Percentiles rank a stretch among this genome's conserved stretches.
Evolutionary conservation across 805 yeast genomes (phyloP).

Genomic region (Suhomyces vadensis): DNA sequence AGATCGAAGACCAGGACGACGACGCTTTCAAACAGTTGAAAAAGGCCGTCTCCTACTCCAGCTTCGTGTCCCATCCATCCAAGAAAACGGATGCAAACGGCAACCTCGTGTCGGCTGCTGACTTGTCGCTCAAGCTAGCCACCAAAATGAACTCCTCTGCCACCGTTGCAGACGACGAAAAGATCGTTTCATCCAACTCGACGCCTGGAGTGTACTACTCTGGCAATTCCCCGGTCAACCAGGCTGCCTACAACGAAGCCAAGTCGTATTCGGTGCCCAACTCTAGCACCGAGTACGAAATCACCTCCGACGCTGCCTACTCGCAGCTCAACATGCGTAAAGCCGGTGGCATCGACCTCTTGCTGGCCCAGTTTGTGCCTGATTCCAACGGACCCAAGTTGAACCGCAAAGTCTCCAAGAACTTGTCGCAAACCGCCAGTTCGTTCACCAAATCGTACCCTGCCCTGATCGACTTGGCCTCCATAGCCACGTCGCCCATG

Average conservation of each 20-base stretch:
- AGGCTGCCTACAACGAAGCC: conserved; percentile 7
- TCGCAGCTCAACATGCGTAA: not conserved
- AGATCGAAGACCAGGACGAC: conserved; percentile 42
- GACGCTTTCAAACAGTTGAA: conserved; percentile 44
- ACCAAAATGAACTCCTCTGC: conserved; percentile 15
- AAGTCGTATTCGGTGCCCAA: conserved; percentile 15
- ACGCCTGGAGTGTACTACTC: conserved; percentile 16
- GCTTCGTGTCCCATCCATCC: conserved; percentile 7
- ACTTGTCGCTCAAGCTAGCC: conserved; percentile 26
- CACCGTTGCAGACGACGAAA: conserved; percentile 3
- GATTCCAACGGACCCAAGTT: not conserved
- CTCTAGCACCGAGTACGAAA: conserved; percentile 2
- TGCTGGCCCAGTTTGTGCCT: conserved; percentile 26
- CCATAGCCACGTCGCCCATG: conserved; percentile 42
- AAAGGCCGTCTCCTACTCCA: conserved; percentile 36
- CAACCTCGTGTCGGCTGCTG: conserved; percentile 26
- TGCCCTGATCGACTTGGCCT: conserved; percentile 55
- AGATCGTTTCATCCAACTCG: conserved; percentile 10
- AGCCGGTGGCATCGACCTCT: conserved; percentile 22
- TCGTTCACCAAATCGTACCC: conserved; percentile 43
- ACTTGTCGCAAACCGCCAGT: conserved; percentile 10
- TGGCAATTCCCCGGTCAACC: conserved; percentile 4
- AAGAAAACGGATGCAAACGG: conserved; percentile 6
- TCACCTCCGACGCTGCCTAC: not conserved
- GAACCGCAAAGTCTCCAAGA: not conserved